Base-by-base conservation (phyloP, 495 filamentous ascomycete genomes). In the Usnea hakonensis region DNA sequence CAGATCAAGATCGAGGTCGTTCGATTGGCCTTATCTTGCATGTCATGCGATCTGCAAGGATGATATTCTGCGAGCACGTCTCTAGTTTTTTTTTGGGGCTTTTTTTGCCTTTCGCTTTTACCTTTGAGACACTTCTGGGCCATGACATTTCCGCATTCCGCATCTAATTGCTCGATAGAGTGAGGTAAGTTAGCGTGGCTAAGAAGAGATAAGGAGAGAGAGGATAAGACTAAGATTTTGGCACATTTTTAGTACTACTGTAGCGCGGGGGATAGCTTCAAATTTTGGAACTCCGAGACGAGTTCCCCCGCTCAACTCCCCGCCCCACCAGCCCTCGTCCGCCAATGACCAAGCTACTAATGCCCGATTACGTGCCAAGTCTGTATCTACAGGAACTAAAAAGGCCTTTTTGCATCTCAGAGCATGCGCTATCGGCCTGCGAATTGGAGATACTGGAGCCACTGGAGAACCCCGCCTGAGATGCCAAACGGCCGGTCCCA, bases 131-230 rank as follows among this genome's bases (percentile, higher is more conserved):
- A 19, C 19, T 28, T 55, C 59, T 35, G 11, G 48, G 21, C 48
- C 43, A 30, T n/a, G 36, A 37, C 17, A 4, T 26, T 7, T 48
- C 8, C 55, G 41, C 44, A 58, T 7, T 48, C 8, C 55, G 41
- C 44, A 58, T 59, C 32, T 53, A 32, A 36, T 64, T 54, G 53
- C 64, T 66, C 64, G 60, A 63, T 66, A 53, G 36, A 61, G 41
- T 66, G 55, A 58, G 36, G 55, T 66, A 63, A 66, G 17, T 21
- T 41, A 30, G 17, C 28, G 6, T 48, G 23, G 37, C n/a, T 36
- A 44, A 62, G 57, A 44, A 48, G 54, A 65, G 64, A 65, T 65
- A 62, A 65, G 58, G 58, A 35, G 55, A 61, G 50, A 35, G 17
- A 19, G 30, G 54, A 56, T 56, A 43, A 43, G 5, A 8, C 1